phyloP scores from a whole-genome alignment of 2,329 filamentous ascomycete species.

The Laburnicola sp. region DNA sequence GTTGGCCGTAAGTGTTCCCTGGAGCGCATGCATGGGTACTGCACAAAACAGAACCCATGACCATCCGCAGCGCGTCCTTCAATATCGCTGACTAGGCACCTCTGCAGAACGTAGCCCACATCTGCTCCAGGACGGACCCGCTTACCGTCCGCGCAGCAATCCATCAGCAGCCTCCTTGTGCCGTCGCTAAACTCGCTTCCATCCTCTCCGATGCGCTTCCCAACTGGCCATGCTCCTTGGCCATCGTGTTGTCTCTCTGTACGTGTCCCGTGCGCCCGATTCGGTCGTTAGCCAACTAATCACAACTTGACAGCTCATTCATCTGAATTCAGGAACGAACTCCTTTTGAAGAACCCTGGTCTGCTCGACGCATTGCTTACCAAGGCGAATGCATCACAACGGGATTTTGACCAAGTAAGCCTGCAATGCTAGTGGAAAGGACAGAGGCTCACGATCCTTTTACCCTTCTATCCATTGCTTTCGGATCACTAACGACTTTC shows the following conservation, averaged over 20 bases:
- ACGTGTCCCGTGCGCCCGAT: conserved; percentile 14
- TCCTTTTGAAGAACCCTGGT: conserved; percentile 35
- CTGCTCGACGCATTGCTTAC: conserved; percentile 39
- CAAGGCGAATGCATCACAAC: conserved; percentile 36
- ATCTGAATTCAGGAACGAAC: conserved; percentile 33
- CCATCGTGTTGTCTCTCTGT: conserved; percentile 56
- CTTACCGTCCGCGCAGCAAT: conserved; percentile 52
- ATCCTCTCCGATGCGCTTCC: conserved; percentile 54
- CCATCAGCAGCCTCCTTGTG: conserved; percentile 52
- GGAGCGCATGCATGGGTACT: neutral
- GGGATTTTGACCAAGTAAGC: conserved; percentile 37
- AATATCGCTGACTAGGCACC: conserved; percentile 28
- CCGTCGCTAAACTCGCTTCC: conserved; percentile 49
- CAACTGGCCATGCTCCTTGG: conserved; percentile 55
- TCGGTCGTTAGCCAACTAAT: conserved; percentile 17
- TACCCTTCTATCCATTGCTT: neutral
- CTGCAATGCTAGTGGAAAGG: neutral
- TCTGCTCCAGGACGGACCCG: conserved; percentile 39
- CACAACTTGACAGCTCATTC: conserved; percentile 30
- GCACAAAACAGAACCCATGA: conserved; percentile 27
- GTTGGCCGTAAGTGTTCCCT: conserved; percentile 49
- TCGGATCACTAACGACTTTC: neutral
- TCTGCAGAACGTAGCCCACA: conserved; percentile 41
- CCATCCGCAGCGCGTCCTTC: conserved; percentile 16
- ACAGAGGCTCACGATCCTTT: too few species aligned